Evolutionary conservation across 2,329 filamentous ascomycete genomes (phyloP), one percentile per base, ranked within the genome.

Genomic region (Blastomyces parvus): DNA sequence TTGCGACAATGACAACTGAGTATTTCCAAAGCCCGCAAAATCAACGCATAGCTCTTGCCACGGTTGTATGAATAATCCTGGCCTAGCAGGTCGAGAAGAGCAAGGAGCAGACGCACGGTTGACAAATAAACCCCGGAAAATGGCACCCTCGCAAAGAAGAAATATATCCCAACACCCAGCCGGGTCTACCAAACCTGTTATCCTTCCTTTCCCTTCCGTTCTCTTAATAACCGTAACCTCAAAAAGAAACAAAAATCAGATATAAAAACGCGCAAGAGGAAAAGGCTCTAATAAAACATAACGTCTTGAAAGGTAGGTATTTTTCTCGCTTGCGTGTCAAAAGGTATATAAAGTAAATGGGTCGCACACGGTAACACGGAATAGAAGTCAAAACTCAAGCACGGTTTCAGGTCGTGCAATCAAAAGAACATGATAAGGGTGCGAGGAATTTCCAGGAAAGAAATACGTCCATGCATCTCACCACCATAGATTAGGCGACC

Each of bases 401-500:
- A 56, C n/a, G 8, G 8, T 11, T 36, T 36, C 17, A n/a, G 30
- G 17, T 4, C 27, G 8, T 55, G 52, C 52, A 55, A 36, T 55
- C 6, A 33, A 55, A n/a, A 22, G n/a, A 6, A 19, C 17, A 30
- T 33, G 30, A 36, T 13, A 33, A 36, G 17, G 17, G 9, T 8
- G 7, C 22, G 30, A 13, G 19, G 27, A 19, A 9, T 36, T 33
- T n/a, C n/a, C 38, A 30, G 40, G 25, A 4, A 17, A 40, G 14
- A 11, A 9, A 56, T 33, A 14, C 36, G 27, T 19, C 7, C 30
- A 6, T 33, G 30, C 17, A 11, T 3, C 25, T 3, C 8, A 14
- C n/a, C 46, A 52, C 13, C 48, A 8, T 48, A 11, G 27, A 63
- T 73, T 69, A 92, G 66, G 88, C 86, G 79, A 90, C 89, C 27